Conservation (phyloP, 805 yeast genomes). For the Saccharomycopsis schoenii region DNA sequence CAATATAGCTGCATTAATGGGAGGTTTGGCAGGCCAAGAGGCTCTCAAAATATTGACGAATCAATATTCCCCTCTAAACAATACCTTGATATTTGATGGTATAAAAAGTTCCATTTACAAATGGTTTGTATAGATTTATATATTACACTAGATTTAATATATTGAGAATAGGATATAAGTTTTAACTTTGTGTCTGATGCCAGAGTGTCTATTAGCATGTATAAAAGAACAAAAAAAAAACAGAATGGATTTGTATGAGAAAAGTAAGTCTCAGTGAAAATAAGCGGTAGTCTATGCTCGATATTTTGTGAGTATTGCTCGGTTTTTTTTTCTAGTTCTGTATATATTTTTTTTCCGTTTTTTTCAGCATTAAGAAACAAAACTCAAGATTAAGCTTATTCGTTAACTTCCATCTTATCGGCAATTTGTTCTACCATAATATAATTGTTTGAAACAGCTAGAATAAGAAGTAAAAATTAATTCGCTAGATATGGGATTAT, state of each 20-base stretch:
- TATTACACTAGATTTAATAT: no score
- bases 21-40: conserved; percentile 85
- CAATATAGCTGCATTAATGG: conserved; percentile 59
- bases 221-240: no score
- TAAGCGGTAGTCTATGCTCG: no score
- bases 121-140: conserved; percentile 19
- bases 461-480: not conserved
- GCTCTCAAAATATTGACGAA: conserved; percentile 60
- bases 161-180: no score
- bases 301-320: not conserved
- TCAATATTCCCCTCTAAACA: conserved; percentile 74
- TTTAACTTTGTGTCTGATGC: not conserved
- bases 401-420: no score
- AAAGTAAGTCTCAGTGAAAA: no score
- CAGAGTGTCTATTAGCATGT: not conserved
- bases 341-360: not conserved
- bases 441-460: not conserved
- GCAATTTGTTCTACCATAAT: no score
- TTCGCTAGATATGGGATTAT: conserved; percentile 26
- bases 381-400: no score
- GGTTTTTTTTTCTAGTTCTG: not conserved
- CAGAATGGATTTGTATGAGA: no score
- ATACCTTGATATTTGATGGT: conserved; percentile 67
- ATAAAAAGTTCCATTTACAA: conserved; percentile 39
- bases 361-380: not conserved